phyloP scores from a whole-genome alignment of 1,284 basidiomycete genomes.

The Apiotrichum siamense region DNA sequence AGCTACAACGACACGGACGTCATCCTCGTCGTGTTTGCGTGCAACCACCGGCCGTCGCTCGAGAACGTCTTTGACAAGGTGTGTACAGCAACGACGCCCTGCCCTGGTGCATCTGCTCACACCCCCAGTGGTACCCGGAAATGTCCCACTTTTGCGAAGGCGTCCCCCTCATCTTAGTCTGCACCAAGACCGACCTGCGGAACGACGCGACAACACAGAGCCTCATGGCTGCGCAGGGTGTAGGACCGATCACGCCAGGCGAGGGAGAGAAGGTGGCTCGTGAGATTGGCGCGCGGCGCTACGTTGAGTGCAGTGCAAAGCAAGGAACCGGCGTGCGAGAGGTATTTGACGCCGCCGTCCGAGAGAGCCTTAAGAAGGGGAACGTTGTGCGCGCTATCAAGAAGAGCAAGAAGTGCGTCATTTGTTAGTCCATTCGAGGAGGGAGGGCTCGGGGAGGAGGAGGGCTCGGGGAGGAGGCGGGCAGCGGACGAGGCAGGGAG shows the following conservation, averaged over 20 bases:
- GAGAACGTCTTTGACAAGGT: slow-evolving; percentile 81
- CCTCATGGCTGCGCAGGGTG: slow-evolving; percentile 90
- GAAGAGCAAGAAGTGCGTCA: slow-evolving; percentile 70
- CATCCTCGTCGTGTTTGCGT: slow-evolving; percentile 92
- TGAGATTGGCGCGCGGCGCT: slow-evolving; percentile 85
- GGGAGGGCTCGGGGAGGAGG: not conserved
- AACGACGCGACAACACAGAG: slow-evolving; percentile 77
- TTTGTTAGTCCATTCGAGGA: slow-evolving; percentile 52
- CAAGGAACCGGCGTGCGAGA: slow-evolving; percentile 81
- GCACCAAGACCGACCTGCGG: slow-evolving; percentile 88
- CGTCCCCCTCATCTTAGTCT: slow-evolving; percentile 87
- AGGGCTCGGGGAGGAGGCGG: too few species aligned
- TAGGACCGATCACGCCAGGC: slow-evolving; percentile 69
- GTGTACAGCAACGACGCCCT: slow-evolving; percentile 10
- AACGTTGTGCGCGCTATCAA: slow-evolving; percentile 58
- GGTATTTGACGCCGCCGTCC: slow-evolving; percentile 84
- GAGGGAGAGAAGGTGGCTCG: slow-evolving; percentile 74
- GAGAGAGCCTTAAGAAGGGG: slow-evolving; percentile 67
- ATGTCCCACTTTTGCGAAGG: slow-evolving; percentile 95
- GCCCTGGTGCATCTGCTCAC: not conserved
- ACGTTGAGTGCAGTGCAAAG: slow-evolving; percentile 93
- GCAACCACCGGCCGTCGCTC: slow-evolving; percentile 93
- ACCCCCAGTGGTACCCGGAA: slow-evolving; percentile 85
- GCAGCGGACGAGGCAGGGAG: not conserved
- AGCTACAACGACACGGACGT: slow-evolving; percentile 96